These are phyloP conservation scores for Holtermanniella nyarrowii DNA, from an alignment of 768 basidiomycete genomes.

Conservation along the genomic window DNA sequence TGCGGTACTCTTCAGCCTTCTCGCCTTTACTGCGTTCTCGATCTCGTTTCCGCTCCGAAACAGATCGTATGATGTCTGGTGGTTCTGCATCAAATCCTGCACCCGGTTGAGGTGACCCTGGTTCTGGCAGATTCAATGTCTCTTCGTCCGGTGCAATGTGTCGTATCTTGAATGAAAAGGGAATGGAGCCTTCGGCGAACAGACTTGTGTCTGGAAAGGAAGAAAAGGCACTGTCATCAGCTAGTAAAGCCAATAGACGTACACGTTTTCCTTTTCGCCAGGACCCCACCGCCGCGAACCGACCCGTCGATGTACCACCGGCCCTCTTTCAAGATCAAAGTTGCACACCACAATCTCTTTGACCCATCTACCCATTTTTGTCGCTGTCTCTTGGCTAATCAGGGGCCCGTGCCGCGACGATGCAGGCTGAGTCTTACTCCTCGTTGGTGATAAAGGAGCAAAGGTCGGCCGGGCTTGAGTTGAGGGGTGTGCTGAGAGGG, in stretches of 20 bases:
- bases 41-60: background rate
- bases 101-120: conserved; percentile 33
- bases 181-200: conserved; percentile 71
- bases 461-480: background rate
- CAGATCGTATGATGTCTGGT: background rate
- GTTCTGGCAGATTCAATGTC: conserved; percentile 22
- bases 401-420: conserved; percentile 9
- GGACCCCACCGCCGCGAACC: conserved; percentile 57
- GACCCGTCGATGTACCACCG: conserved; percentile 60
- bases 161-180: conserved; percentile 78
- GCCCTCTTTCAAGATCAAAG: conserved; percentile 81
- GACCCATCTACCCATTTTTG: conserved; percentile 35
- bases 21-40: conserved; percentile 11
- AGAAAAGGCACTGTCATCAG: conserved; percentile 62
- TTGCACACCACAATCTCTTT: conserved; percentile 46
- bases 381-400: conserved; percentile 5
- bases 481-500: background rate
- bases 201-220: conserved; percentile 82
- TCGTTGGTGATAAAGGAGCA: background rate
- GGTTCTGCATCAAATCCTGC: background rate
- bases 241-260: conserved; percentile 29
- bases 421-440: background rate
- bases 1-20: conserved; percentile 38
- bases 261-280: conserved; percentile 76
- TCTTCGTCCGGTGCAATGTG: conserved; percentile 35